Evolutionary conservation across 148 eudicot genomes (phyloP).

Genomic region (Diospyros lotus): DNA sequence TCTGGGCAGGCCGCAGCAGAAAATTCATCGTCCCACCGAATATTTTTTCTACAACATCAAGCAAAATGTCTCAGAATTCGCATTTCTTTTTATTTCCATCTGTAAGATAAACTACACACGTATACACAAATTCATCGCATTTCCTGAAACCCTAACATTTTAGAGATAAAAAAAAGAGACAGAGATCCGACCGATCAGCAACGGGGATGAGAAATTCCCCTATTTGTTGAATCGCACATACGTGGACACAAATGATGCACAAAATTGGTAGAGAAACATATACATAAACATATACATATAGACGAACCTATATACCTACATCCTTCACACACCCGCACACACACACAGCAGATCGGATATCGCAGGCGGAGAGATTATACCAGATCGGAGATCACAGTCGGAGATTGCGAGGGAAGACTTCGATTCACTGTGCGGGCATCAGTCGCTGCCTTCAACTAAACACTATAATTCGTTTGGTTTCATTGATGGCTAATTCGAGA

Average conservation of each 20-base stretch:
- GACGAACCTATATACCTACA: no score
- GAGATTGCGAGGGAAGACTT: background rate
- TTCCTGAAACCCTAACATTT: background rate
- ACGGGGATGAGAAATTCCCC: background rate
- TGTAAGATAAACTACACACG: background rate
- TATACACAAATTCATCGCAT: background rate
- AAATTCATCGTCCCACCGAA: conserved; percentile 61
- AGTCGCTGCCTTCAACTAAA: background rate
- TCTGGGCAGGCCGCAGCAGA: conserved; percentile 68
- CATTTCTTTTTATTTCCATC: background rate
- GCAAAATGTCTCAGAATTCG: background rate
- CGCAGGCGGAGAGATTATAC: conserved; percentile 11
- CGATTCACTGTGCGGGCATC: background rate
- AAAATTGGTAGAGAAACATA: background rate
- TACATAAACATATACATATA: background rate
- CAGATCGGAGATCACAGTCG: conserved; percentile 23
- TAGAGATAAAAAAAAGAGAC: background rate
- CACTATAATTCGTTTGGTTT: background rate
- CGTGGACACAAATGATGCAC: background rate
- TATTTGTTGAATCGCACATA: background rate
- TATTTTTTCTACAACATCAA: conserved; percentile 18
- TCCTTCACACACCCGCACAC: no score
- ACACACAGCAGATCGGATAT: no score
- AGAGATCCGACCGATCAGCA: background rate
- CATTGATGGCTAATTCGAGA: background rate